Percentiles rank a stretch among this genome's conserved stretches.
Conservation (phyloP, 768 basidiomycete genomes). For the Lactifluus pinguis region DNA sequence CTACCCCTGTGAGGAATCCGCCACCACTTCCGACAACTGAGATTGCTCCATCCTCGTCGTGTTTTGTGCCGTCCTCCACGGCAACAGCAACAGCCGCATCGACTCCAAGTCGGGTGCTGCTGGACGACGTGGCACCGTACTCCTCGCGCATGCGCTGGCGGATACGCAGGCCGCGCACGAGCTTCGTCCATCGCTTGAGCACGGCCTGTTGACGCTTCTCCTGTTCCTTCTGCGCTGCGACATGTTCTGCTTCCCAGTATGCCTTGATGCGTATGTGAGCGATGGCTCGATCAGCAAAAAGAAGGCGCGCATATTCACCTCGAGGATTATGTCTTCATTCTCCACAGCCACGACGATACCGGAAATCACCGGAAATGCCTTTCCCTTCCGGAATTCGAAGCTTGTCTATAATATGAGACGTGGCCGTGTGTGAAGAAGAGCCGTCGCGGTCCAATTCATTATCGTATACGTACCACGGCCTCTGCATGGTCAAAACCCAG, state of each 20-base stretch:
- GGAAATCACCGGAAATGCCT: conserved; percentile 74
- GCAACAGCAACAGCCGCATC: neutral
- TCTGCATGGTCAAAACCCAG: conserved; percentile 89
- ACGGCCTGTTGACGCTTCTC: conserved; percentile 70
- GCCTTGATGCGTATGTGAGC: conserved; percentile 42
- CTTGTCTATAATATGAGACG: conserved; percentile 58
- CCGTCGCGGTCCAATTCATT: neutral
- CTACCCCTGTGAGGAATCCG: conserved; percentile 59
- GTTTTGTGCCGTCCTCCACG: too few species aligned
- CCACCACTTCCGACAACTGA: conserved; percentile 26
- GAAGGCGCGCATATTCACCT: conserved; percentile 37
- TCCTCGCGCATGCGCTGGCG: conserved; percentile 74
- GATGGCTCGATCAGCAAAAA: neutral
- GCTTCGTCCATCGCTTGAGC: conserved; percentile 79
- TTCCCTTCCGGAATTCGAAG: conserved; percentile 92
- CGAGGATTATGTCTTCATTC: conserved; percentile 61
- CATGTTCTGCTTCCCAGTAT: conserved; percentile 72
- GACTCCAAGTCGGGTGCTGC: neutral
- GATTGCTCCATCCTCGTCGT: neutral
- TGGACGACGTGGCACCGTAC: conserved; percentile 35
- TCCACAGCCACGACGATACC: conserved; percentile 85
- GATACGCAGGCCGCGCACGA: conserved; percentile 84
- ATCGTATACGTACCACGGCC: conserved; percentile 67
- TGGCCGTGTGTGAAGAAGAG: neutral
- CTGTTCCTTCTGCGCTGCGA: conserved; percentile 67